Evolutionary conservation across 208 protist species (phyloP), one percentile per base, ranked within the genome.

Genomic region (Acanthamoeba sp.): DNA sequence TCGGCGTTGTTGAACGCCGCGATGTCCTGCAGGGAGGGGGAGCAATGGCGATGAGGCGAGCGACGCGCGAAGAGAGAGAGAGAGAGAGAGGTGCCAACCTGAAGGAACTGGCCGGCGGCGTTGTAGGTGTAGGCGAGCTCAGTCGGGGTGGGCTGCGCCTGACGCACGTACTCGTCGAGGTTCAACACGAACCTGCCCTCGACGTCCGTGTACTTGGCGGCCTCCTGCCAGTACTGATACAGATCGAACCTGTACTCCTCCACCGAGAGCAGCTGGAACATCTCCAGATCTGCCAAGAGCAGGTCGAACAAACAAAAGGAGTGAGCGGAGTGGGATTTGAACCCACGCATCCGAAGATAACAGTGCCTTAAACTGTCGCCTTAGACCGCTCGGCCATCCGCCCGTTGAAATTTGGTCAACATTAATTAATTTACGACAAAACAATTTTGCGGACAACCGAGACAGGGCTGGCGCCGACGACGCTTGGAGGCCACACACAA

Each of bases 281-380:
- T 82, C 38, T 90, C 82, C 34, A 66, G n/a, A 18, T 57, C 82
- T 66, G 22, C n/a, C 6, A 5, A 62, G 20, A 62, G 55, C 22
- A 62, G 10, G 55, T 55, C 48, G 48, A 6, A 55, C 10, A 55
- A 55, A 69, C 16, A 91, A 91, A 84, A 85, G 36, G 24, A 82
- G 24, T 91, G 85, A n/a, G 7, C 50, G 85, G 38, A 91, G 85
- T 91, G 85, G 85, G 85, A 78, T 91, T 91, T 78, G 85, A 91
- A 91, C 85, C 85, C 85, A 91, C 85, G 85, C 85, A 62, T 48
- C 85, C 85, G 85, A 91, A 91, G 85, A 91, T 62, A 91, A 24
- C 36, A 42, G 85, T 78, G 85, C 85, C 85, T 91, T 80, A 91
- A 91, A 78, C 85, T 42, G 36, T 24, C 85, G 85, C 85, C 78